Base-by-base conservation (phyloP, 164 flowering plant genomes). In the Magnolia sinica region DNA sequence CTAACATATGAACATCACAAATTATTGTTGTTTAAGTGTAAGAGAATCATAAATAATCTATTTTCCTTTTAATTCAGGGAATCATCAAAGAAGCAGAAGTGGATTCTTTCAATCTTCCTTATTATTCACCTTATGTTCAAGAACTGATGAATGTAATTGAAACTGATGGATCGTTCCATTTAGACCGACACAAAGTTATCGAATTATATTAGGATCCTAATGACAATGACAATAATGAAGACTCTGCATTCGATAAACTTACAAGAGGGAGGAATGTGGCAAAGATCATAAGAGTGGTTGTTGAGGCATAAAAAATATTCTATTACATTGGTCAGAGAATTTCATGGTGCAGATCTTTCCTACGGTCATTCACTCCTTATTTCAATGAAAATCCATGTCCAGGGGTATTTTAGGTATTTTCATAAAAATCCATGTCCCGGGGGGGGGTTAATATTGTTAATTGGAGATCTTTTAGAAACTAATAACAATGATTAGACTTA, bases 61-160 rank as follows among this genome's bases (percentile, higher is more conserved):
- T 31, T 31, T 61, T 61, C 20, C n/a, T 5, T 61, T 61, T 18
- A 61, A 61, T 16, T 61, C 16, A 91, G 91, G 92, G 91, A 14
- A 24, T 78, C 0, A 80, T 91, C 2, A 85, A 86, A 18, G 86
- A 86, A 78, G 82, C 75, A 59, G 72, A 87, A 50, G 0, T 89
- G 74, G 82, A 87, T 22, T 71, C 86, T 0, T 89, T 88, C 82
- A 85, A 91, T 75, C 72, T 87, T 20, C 95, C 90, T 2, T 77
- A 76, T 4, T 88, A 88, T 72, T 77, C 81, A 18, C 89, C 95
- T 49, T 82, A 84, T 16, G 78, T 81, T 11, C 5, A 20, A 9
- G 92, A 89, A 83, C 77, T 91, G 37, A 82, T 77, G 65, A 37
- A 9, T 0, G 71, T 67, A 16, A 77, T 91, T 19, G 27, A 70